phyloP scores from a whole-genome alignment of 2,329 filamentous ascomycete genomes.

The Diaporthe helianthi region DNA sequence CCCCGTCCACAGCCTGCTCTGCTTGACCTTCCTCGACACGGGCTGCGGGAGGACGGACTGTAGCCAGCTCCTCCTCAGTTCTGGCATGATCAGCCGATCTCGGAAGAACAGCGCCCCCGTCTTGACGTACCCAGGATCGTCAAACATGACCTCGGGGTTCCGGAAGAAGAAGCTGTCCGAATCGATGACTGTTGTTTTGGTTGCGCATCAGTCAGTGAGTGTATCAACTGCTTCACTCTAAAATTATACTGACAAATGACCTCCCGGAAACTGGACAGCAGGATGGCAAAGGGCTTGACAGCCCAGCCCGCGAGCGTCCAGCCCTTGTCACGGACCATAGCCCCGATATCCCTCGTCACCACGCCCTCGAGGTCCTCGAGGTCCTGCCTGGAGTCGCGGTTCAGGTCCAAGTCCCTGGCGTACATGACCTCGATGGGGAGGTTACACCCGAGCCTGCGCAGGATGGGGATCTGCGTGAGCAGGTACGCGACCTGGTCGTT shows the following conservation, averaged over 20 bases:
- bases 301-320: constrained; percentile 55
- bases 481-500: constrained; percentile 52
- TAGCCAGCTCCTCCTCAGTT: constrained; percentile 47
- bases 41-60: constrained; percentile 51
- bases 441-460: constrained; percentile 47
- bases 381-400: constrained; percentile 48
- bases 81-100: constrained; percentile 51
- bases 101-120: constrained; percentile 55
- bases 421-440: constrained; percentile 50
- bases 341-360: constrained; percentile 50
- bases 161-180: constrained; percentile 53
- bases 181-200: constrained; percentile 46
- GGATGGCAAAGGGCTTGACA: constrained; percentile 54
- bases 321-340: constrained; percentile 52
- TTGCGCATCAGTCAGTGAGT: not conserved
- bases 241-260: constrained; percentile 44
- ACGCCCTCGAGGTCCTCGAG: constrained; percentile 52
- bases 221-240: no score
- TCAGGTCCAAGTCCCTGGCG: constrained; percentile 52
- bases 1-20: constrained; percentile 47
- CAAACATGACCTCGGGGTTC: constrained; percentile 51
- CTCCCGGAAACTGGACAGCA: constrained; percentile 55
- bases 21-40: constrained; percentile 48
- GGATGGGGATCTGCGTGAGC: constrained; percentile 49
- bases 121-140: constrained; percentile 48